Evolutionary conservation across 1,284 basidiomycete genomes (phyloP).

Genomic region (Austroboletus olivaceoglutinosus): DNA sequence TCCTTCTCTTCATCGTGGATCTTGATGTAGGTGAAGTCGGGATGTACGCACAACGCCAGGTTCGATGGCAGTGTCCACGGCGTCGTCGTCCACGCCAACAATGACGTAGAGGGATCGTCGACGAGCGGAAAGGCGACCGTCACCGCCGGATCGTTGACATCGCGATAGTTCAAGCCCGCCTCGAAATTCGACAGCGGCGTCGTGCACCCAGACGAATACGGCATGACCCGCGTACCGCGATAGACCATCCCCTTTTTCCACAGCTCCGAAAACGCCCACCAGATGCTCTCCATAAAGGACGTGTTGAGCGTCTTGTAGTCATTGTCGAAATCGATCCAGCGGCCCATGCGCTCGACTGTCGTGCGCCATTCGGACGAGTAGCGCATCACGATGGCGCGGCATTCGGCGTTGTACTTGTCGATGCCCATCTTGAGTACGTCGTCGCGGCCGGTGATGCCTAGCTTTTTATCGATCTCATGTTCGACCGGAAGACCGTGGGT

Average conservation of each 20-base stretch:
- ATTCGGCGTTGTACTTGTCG: slow-evolving; percentile 96
- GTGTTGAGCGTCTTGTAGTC: slow-evolving; percentile 98
- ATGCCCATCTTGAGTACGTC: slow-evolving; percentile 98
- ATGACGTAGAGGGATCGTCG: slow-evolving; percentile 86
- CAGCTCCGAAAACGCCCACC: slow-evolving; percentile 98
- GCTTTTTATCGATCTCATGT: slow-evolving; percentile 98
- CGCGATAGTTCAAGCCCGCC: slow-evolving; percentile 90
- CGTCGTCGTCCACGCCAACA: slow-evolving; percentile 98
- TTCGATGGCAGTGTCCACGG: slow-evolving; percentile 99
- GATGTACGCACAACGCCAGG: slow-evolving; percentile 93
- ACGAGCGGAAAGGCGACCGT: slow-evolving; percentile 92
- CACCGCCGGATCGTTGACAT: slow-evolving; percentile 96
- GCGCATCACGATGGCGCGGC: slow-evolving; percentile 96
- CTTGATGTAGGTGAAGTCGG: slow-evolving; percentile 95
- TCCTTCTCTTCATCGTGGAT: slow-evolving; percentile 90
- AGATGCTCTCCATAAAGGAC: slow-evolving; percentile 96
- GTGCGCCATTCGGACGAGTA: slow-evolving; percentile 92
- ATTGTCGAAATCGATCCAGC: slow-evolving; percentile 99
- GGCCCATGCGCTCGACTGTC: slow-evolving; percentile 97
- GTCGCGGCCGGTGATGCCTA: slow-evolving; percentile 88
- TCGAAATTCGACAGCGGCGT: slow-evolving; percentile 99
- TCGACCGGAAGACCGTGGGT: slow-evolving; percentile 99
- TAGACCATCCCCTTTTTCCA: slow-evolving; percentile 95
- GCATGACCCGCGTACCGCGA: slow-evolving; percentile 94
- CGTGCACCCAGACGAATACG: slow-evolving; percentile 95